Percentiles rank a stretch among this genome's conserved stretches.
Conservation (phyloP, 805 yeast genomes). For the Ogataea parapolymorpha region DNA sequence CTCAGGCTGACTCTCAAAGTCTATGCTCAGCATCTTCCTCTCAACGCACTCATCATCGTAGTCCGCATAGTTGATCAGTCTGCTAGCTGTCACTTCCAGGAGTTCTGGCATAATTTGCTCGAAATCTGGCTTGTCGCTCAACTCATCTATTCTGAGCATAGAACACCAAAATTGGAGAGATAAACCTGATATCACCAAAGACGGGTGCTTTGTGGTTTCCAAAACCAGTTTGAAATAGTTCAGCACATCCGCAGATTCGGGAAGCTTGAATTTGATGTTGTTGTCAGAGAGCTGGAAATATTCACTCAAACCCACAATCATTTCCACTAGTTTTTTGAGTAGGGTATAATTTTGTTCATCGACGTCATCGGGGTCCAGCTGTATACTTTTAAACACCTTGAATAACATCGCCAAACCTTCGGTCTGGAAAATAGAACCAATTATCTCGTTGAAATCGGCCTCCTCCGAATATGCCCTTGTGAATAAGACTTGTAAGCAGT, state of each 20-base stretch:
- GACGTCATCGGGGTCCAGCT: conserved; percentile 63
- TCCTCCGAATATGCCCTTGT: conserved; percentile 68
- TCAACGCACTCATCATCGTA: conserved; percentile 64
- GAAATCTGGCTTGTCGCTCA: conserved; percentile 55
- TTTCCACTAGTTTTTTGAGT: conserved; percentile 86
- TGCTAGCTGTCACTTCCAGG: conserved; percentile 71
- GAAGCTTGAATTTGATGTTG: conserved; percentile 34
- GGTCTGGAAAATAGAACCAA: conserved; percentile 71
- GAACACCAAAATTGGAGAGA: conserved; percentile 95
- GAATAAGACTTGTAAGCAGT: conserved; percentile 84
- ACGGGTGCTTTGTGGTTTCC: conserved; percentile 76
- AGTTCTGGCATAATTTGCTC: conserved; percentile 59
- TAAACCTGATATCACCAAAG: conserved; percentile 85
- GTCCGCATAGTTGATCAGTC: conserved; percentile 70
- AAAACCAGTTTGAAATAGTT: conserved; percentile 73
- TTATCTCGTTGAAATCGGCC: conserved; percentile 70
- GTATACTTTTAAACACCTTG: conserved; percentile 59
- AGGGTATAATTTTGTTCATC: conserved; percentile 73
- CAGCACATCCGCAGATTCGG: conserved; percentile 56
- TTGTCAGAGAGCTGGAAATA: conserved; percentile 44
- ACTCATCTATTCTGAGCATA: conserved; percentile 75
- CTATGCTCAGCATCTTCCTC: conserved; percentile 68
- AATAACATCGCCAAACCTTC: conserved; percentile 71
- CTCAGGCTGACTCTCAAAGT: conserved; percentile 86
- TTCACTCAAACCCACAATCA: conserved; percentile 84